Conservation (phyloP, 2,329 filamentous ascomycete genomes). For the Monosporascus sp. region DNA sequence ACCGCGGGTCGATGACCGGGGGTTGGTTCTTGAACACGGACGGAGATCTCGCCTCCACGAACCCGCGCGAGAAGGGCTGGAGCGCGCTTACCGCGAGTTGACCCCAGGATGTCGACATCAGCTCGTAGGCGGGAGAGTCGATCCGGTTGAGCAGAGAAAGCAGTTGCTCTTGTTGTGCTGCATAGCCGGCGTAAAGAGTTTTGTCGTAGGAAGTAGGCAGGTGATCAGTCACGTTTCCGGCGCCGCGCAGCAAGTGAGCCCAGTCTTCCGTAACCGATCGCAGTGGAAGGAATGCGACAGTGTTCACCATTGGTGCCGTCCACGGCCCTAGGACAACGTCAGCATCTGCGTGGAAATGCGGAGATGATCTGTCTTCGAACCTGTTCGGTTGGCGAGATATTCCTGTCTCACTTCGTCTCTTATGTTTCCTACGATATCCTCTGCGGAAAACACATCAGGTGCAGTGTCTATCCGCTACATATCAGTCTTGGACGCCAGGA, state of each 20-base stretch:
- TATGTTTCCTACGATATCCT: slow-evolving; percentile 18
- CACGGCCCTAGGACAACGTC: slow-evolving; percentile 15
- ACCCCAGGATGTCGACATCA: slow-evolving; percentile 27
- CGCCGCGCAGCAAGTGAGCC: slow-evolving; percentile 8
- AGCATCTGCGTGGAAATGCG: background rate
- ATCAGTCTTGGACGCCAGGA: background rate
- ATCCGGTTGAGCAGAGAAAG: slow-evolving; percentile 15
- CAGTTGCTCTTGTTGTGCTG: slow-evolving; percentile 15
- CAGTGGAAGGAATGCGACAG: slow-evolving; percentile 22
- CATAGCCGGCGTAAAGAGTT: slow-evolving; percentile 19
- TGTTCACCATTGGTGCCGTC: slow-evolving; percentile 24
- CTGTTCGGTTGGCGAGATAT: slow-evolving; percentile 20
- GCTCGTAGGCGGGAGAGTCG: slow-evolving; percentile 20
- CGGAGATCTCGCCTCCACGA: slow-evolving; percentile 30
- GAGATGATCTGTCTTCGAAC: slow-evolving; percentile 4
- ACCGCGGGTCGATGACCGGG: slow-evolving; percentile 36
- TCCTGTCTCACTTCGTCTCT: slow-evolving; percentile 14
- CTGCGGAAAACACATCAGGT: slow-evolving; percentile 18
- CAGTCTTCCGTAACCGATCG: slow-evolving; percentile 9
- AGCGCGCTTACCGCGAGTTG: slow-evolving; percentile 27
- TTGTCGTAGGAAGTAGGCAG: slow-evolving; percentile 17
- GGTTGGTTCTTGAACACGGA: slow-evolving; percentile 28
- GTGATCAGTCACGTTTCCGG: slow-evolving; percentile 6
- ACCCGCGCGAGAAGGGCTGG: slow-evolving; percentile 40
- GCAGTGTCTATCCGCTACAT: slow-evolving; percentile 13